A percentile compares a stretch with the other conserved stretches of the same genome.
Evolutionary conservation across 192 early-diverging fungal genomes (phyloP).

Genomic region (Coemansia sp.): DNA sequence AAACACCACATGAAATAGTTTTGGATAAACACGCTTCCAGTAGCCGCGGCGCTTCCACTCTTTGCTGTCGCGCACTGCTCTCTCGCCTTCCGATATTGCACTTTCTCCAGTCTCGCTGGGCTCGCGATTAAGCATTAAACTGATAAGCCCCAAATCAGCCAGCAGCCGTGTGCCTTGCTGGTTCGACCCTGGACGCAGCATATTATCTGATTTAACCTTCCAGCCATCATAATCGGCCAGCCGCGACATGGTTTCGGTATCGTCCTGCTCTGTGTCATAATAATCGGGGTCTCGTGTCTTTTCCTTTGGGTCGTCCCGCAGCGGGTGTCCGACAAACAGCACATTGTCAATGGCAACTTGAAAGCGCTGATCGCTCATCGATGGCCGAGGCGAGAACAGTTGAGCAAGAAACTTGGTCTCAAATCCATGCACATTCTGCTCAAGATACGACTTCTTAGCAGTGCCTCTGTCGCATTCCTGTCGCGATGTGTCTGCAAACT

Average conservation of each 20-base stretch:
- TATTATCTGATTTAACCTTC: constrained; percentile 39
- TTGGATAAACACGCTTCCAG: constrained; percentile 38
- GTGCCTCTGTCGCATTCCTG: neutral
- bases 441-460: constrained; percentile 13
- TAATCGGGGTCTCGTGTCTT: constrained; percentile 63
- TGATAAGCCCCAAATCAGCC: constrained; percentile 46
- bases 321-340: constrained; percentile 79
- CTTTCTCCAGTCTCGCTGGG: constrained; percentile 55
- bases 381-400: constrained; percentile 80
- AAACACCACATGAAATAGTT: constrained; percentile 49
- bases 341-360: constrained; percentile 84
- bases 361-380: constrained; percentile 80
- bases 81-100: constrained; percentile 48
- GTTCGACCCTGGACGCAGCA: constrained; percentile 23
- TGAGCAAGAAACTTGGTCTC: constrained; percentile 77
- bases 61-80: constrained; percentile 54
- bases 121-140: constrained; percentile 50
- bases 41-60: constrained; percentile 54
- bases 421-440: constrained; percentile 63
- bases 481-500: neutral
- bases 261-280: constrained; percentile 60
- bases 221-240: constrained; percentile 44
- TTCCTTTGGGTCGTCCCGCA: constrained; percentile 54
- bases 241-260: constrained; percentile 50
- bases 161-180: constrained; percentile 42